Conservation (phyloP, 2,329 filamentous ascomycete genomes). For the Aspergillus transmontanensis region DNA sequence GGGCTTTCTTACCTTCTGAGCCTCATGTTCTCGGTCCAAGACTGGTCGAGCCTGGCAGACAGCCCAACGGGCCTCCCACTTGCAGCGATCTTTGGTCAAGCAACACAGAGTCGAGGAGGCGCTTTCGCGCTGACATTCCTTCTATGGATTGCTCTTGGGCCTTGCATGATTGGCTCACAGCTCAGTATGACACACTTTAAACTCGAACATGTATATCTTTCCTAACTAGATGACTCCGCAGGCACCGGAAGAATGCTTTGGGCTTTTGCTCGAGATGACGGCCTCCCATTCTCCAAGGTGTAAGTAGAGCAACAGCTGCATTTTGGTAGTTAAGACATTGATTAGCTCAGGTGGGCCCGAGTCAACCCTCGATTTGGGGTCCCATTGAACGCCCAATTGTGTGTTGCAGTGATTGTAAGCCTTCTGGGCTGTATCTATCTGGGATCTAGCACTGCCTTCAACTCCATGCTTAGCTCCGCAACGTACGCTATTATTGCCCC, state of each 20-base stretch:
- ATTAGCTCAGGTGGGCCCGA: conserved; percentile 40
- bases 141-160: conserved; percentile 36
- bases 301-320: conserved; percentile 8
- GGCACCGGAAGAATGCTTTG: conserved; percentile 58
- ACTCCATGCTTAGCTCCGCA: conserved; percentile 47
- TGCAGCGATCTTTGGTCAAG: conserved; percentile 66
- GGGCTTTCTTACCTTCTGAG: conserved; percentile 53
- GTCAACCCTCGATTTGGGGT: conserved; percentile 47
- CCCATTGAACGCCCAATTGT: conserved; percentile 60
- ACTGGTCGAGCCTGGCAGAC: conserved; percentile 47
- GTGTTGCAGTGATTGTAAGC: conserved; percentile 53
- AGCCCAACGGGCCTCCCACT: conserved; percentile 57
- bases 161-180: conserved; percentile 38
- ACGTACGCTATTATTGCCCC: conserved; percentile 16
- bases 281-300: conserved; percentile 34
- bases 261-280: conserved; percentile 61
- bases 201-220: conserved; percentile 12
- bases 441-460: conserved; percentile 68
- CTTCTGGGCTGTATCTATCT: conserved; percentile 67
- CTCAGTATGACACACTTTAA: conserved; percentile 24
- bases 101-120: conserved; percentile 53
- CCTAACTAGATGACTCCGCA: conserved; percentile 28
- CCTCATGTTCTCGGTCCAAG: conserved; percentile 56
- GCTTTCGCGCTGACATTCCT: conserved; percentile 54
- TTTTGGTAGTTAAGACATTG: background rate